Conservation (phyloP, 257 asterid species). For the Thymus quinquecostatus region DNA sequence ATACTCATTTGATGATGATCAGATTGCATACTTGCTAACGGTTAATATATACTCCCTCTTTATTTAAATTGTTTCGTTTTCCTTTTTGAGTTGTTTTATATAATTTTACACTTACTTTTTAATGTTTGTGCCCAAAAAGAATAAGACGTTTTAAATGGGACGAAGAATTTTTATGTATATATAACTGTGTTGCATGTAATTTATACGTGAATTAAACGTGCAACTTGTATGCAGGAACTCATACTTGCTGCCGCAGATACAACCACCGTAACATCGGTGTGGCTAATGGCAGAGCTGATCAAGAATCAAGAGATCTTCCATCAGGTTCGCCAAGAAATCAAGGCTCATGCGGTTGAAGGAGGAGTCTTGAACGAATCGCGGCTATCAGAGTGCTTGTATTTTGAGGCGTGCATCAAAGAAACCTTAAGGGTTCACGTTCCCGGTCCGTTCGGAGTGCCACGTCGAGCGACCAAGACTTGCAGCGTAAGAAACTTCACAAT, state of each 20-base stretch:
- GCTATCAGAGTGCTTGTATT: not conserved
- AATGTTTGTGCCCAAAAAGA: too few relatives aligned
- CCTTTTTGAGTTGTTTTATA: too few relatives aligned
- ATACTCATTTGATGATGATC: not conserved
- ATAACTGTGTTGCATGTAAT: too few relatives aligned
- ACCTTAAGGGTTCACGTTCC: conserved; percentile 28
- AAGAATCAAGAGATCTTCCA: not conserved
- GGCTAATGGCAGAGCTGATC: conserved; percentile 25
- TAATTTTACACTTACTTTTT: too few relatives aligned
- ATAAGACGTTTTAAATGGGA: too few relatives aligned
- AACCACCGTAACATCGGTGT: not conserved
- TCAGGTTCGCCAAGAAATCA: not conserved
- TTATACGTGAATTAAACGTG: too few relatives aligned
- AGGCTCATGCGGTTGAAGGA: not conserved
- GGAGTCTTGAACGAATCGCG: not conserved
- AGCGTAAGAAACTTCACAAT: conserved; percentile 10
- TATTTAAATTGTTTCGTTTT: too few relatives aligned
- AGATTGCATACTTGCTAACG: not conserved
- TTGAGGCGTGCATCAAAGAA: conserved; percentile 16
- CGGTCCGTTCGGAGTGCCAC: conserved; percentile 32
- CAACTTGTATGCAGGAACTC: conserved; percentile 7
- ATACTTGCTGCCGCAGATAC: conserved; percentile 14
- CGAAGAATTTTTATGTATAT: too few relatives aligned
- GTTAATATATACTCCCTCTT: too few relatives aligned
- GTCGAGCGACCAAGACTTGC: conserved; percentile 31